Conservation (phyloP, 805 yeast species). For the Clavispora asparagi region DNA sequence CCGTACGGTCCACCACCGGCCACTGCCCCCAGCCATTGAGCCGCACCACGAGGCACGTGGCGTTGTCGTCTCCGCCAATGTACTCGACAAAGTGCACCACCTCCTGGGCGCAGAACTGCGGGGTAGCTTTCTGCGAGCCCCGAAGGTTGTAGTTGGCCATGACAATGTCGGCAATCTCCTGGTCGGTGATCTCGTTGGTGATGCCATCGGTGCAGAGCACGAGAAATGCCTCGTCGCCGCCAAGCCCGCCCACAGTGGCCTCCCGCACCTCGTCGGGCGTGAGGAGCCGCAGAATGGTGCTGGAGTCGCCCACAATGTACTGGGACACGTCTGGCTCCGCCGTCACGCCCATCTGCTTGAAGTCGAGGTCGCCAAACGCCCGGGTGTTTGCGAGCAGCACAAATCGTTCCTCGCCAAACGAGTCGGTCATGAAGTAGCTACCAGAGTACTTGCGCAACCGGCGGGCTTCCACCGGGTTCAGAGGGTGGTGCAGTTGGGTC, state of each 20-base stretch:
- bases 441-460: constrained; percentile 60
- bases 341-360: constrained; percentile 77
- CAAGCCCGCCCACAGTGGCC: constrained; percentile 43
- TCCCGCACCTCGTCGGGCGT: constrained; percentile 29
- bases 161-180: constrained; percentile 83
- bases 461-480: constrained; percentile 69
- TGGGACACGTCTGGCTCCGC: constrained; percentile 89
- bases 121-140: constrained; percentile 71
- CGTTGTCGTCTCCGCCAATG: constrained; percentile 90
- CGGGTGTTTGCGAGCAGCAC: constrained; percentile 86
- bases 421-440: constrained; percentile 70
- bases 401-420: constrained; percentile 89
- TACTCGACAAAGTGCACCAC: constrained; percentile 79
- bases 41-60: constrained; percentile 82
- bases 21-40: constrained; percentile 92
- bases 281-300: constrained; percentile 32
- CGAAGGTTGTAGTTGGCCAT: constrained; percentile 59
- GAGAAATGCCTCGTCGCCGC: constrained; percentile 87
- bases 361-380: constrained; percentile 83
- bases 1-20: constrained; percentile 82
- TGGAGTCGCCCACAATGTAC: constrained; percentile 56
- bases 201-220: constrained; percentile 85
- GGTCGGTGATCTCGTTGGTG: constrained; percentile 74
- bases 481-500: constrained; percentile 82
- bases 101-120: constrained; percentile 82